Evolutionary conservation across 202 grass and related monocot species (phyloP), one percentile per base, ranked within the genome.

Genomic region (Dendrocalamus latiflorus): DNA sequence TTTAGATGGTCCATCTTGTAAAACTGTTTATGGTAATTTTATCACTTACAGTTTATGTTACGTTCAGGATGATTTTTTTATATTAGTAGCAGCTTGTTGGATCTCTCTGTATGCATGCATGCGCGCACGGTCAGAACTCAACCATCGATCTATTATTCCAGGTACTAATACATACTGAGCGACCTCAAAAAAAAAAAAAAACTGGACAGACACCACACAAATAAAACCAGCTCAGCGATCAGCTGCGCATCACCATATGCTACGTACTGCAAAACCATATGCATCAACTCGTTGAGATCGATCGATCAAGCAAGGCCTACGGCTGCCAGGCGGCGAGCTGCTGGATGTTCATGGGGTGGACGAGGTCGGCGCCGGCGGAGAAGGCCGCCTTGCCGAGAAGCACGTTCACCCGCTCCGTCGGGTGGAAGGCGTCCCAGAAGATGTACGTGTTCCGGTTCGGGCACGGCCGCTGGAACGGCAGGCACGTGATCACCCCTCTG

Each of bases 371-470:
- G 76, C 83, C 83, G 76, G 92, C 90, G 11, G 61, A 87, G 91
- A 81, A 98, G 0, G 92, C 95, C 26, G 91, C 86, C 80, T 58
- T 84, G 3, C 84, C 95, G 65, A 98, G 81, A 15, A 98, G 56
- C 34, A 98, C 79, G 88, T 94, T 98, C 12, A 98, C 90, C 20
- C 88, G 75, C 51, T 94, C 88, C 39, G 95, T 98, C 10, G 95
- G 95, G 81, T 98, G 95, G 83, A 98, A 98, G 14, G 95, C 95
- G 69, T 98, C 95, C 95, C 95, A 98, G 85, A 98, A 98, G 58
- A 98, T 84, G 76, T 94, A 98, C 78, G 68, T 17, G 18, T 91
- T 73, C 54, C 95, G 76, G 79, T 98, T 86, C 0, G 38, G 82
- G 81, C 95, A 98, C 8, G 95, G 95, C 38, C 92, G 91, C 39